Base-by-base conservation (phyloP, 768 basidiomycete genomes). In the Austroboletus festivus region DNA sequence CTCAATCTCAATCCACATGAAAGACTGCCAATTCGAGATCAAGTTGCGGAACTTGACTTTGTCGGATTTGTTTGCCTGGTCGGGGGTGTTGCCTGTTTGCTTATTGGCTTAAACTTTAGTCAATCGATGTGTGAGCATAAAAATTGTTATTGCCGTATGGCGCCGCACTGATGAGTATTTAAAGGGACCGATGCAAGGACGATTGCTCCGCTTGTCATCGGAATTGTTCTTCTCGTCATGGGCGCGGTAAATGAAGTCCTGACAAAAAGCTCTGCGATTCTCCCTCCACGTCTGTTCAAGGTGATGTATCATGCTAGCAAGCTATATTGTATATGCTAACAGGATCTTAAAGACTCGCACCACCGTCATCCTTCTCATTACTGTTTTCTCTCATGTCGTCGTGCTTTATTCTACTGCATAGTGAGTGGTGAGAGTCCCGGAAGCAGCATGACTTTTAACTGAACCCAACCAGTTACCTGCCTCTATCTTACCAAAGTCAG, bases 1-100 rank as follows among this genome's bases (percentile, higher is more conserved):
- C 75, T 91, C 33, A 85, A 89, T 55, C 72, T 90, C n/a, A 89
- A 90, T 56, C 86, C 89, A 1, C 85, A 80, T 47, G 72, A 80
- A 47, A 77, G 77, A 8, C 78, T 74, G 46, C 71, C 83, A 0
- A 63, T 87, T 38, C 70, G 67, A 13, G 65, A 86, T 47, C 83
- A 90, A 60, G 54, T 79, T n/a, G 54, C 60, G 8, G 79, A 84
- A 42, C 86, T 91, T 51, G 89, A 91, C 64, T 86, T 88, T 52
- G 28, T 82, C 11, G 89, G 89, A 8, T 72, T 91, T 10, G 30
- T 70, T 24, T 70, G 86, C 19, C 74, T 90, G 21, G 75, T 89
- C 28, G 68, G 59, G 7, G 86, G 87, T 2, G 75, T 89, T n/a
- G 70, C 88, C 12, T 78, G 78, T 49, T 52, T 91, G 15, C 72